phyloP scores from a whole-genome alignment of 2,329 filamentous ascomycete species.

The Leptodontidium sp. region DNA sequence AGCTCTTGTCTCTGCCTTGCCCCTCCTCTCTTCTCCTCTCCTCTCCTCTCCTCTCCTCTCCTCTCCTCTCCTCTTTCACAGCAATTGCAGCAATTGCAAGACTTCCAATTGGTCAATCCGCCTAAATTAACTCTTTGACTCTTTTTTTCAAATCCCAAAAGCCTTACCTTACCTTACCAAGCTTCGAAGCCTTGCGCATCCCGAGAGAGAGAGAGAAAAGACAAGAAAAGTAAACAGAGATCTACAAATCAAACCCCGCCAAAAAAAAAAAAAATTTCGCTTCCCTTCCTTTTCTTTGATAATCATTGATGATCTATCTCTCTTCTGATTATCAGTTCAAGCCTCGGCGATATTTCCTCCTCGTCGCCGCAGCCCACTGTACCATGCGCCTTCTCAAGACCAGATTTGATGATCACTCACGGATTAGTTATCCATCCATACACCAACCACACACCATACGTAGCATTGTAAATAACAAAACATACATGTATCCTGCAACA shows the following conservation, averaged over 20 bases:
- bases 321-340: not conserved
- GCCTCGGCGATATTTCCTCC: not conserved
- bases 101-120: slow-evolving; percentile 14
- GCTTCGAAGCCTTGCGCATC: slow-evolving; percentile 9
- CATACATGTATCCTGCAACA: not conserved
- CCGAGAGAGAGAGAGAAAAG: not conserved
- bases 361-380: no score
- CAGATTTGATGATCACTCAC: no score
- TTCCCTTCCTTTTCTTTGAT: not conserved
- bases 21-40: not conserved
- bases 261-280: no score
- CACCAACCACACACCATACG: no score
- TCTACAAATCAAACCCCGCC: not conserved
- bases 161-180: not conserved
- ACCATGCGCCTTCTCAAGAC: no score
- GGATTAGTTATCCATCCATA: no score
- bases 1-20: slow-evolving; percentile 3
- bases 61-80: slow-evolving; percentile 3
- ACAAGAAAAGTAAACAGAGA: not conserved
- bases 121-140: not conserved
- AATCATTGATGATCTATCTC: no score
- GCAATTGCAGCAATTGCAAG: not conserved
- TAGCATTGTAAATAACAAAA: no score
- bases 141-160: not conserved
- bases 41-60: not conserved